Evolutionary conservation across 371 early-diverging fungal species (phyloP), one percentile per base, ranked within the genome.

Genomic region (Circinella minor): DNA sequence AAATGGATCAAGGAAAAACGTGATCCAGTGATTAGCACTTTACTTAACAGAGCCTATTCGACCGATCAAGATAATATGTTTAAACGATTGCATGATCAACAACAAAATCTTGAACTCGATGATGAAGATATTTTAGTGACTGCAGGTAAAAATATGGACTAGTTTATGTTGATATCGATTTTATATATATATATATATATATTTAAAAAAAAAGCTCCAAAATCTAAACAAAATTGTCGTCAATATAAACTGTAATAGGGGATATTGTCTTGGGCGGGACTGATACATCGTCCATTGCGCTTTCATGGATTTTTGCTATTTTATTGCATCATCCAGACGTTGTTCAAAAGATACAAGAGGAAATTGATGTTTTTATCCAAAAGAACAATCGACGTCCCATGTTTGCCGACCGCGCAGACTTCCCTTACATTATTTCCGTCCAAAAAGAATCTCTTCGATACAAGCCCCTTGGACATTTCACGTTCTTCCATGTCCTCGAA

Each of bases 391-490:
- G 71, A 43, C 38, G 73, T 7, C 78, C 78, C 6, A 61, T 36
- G 5, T 78, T 67, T 49, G 34, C 64, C 6, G 69, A 72, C 9
- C 68, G 77, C 37, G 72, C 72, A 27, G 17, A 36, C 1, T 57
- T 72, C 20, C 77, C 72, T 34, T 77, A 68, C 55, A 34, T 51
- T 34, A 43, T 72, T 15, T 71, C 70, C 18, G 72, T 72, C 3
- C 70, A 71, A 57, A 77, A 70, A 49, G 77, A 77, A 46, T 67
- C 71, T n/a, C 55, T 77, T 65, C 69, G 77, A 17, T 72, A 65
- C 62, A 67, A 70, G 5, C 70, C 70, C 6, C 55, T 62, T 3
- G 38, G 61, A 6, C 43, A 15, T 1, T 71, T 74, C 27, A 69
- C 72, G 6, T 38, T 72, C 15, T 63, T 74, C n/a, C 77, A 72